A percentile compares a stretch with the other conserved stretches of the same genome.
phyloP scores from a whole-genome alignment of 345 rosid genomes.

The Acer yangbiense region DNA sequence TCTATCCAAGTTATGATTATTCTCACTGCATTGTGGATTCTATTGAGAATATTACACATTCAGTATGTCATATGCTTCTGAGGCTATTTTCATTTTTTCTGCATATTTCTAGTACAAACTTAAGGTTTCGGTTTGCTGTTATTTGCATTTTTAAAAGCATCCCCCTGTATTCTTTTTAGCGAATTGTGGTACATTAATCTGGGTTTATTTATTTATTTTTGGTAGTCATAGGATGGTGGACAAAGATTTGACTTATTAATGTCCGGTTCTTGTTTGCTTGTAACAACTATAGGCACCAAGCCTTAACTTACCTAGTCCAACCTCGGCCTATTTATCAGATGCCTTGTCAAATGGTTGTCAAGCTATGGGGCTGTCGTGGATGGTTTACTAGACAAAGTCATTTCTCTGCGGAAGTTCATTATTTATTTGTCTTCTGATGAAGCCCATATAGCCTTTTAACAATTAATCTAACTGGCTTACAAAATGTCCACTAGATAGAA shows the following conservation, averaged over 20 bases:
- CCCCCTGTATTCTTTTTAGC: neutral
- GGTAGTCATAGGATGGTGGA: neutral
- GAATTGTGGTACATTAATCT: neutral
- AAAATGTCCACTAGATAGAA: neutral
- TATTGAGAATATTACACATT: conserved; percentile 95
- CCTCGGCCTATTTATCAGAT: neutral
- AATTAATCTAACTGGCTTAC: neutral
- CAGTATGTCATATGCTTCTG: conserved; percentile 46
- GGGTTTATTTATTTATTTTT: too few relatives aligned
- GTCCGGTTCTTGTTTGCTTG: neutral
- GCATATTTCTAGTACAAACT: neutral
- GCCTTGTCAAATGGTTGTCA: neutral
- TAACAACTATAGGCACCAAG: neutral
- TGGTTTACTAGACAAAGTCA: neutral
- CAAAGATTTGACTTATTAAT: too few relatives aligned
- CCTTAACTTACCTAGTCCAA: neutral
- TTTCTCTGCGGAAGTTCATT: neutral
- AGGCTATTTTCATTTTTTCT: neutral
- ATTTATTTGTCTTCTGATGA: neutral
- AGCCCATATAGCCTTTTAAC: neutral
- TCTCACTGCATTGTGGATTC: conserved; percentile 98
- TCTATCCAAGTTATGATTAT: conserved; percentile 86
- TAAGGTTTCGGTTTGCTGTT: neutral
- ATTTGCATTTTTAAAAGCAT: neutral
- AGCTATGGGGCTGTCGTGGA: neutral